These are phyloP conservation scores for Pouteria glomerata DNA, from an alignment of 148 eudicot species.

Conservation along the genomic window DNA sequence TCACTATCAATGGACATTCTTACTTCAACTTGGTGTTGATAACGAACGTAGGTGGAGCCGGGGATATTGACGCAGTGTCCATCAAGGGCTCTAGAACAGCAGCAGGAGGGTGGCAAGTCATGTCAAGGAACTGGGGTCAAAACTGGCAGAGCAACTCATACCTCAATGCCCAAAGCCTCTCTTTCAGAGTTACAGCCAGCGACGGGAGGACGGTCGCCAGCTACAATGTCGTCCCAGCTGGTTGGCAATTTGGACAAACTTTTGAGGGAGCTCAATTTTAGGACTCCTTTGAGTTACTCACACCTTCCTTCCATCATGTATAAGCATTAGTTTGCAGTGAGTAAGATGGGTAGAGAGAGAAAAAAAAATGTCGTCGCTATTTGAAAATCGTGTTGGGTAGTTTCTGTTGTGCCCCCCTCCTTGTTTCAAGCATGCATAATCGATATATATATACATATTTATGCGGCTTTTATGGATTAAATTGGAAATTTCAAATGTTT, in stretches of 20 bases:
- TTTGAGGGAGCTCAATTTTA: conserved; percentile 34
- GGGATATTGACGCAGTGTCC: conserved; percentile 32
- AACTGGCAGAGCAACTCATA: conserved; percentile 45
- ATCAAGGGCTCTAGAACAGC: conserved; percentile 33
- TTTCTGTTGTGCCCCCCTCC: too few species aligned
- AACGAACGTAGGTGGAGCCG: conserved; percentile 46
- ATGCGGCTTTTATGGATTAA: too few species aligned
- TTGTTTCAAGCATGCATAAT: too few species aligned
- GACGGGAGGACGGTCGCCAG: conserved; percentile 34
- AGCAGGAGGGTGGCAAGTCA: conserved; percentile 39
- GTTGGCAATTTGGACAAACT: conserved; percentile 47
- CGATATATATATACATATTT: too few species aligned
- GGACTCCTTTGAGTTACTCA: too few species aligned
- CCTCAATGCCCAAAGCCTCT: conserved; percentile 35
- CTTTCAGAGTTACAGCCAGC: conserved; percentile 30
- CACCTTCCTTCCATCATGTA: too few species aligned
- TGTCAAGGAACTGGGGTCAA: conserved; percentile 54
- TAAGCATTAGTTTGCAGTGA: neutral
- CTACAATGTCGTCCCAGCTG: conserved; percentile 25
- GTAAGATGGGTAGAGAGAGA: too few species aligned
- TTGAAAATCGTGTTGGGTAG: too few species aligned
- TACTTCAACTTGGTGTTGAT: conserved; percentile 46
- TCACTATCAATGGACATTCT: conserved; percentile 45
- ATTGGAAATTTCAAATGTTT: too few species aligned
- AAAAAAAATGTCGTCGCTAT: too few species aligned